These are phyloP conservation scores for Xylaria nigripes DNA, from an alignment of 495 filamentous ascomycete species.

Conservation along the genomic window DNA sequence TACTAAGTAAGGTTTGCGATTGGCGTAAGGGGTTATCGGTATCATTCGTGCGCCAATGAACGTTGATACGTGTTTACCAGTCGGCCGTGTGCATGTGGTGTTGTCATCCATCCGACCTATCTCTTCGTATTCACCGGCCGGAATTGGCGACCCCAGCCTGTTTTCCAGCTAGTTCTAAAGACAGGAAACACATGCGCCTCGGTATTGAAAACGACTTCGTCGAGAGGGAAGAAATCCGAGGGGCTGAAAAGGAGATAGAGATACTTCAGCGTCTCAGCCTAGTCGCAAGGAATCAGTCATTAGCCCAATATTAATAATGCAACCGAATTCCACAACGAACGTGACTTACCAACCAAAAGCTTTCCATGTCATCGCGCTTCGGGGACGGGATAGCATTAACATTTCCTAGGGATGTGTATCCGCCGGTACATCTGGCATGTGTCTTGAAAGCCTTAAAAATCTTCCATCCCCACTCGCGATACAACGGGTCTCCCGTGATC, in stretches of 20 bases:
- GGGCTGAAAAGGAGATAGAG: constrained; percentile 71
- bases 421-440: constrained; percentile 42
- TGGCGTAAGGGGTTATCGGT: too few species aligned
- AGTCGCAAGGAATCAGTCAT: background rate
- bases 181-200: constrained; percentile 67
- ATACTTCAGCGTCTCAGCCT: constrained; percentile 79
- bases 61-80: too few species aligned
- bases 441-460: constrained; percentile 68
- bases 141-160: constrained; percentile 8
- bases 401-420: constrained; percentile 59
- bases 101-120: background rate
- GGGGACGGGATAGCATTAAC: constrained; percentile 47
- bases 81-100: background rate
- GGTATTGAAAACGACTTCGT: constrained; percentile 68
- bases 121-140: background rate
- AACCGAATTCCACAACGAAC: background rate
- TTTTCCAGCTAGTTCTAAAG: constrained; percentile 12
- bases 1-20: too few species aligned
- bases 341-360: constrained; percentile 60
- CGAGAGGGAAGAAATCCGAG: constrained; percentile 52
- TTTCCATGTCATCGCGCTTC: constrained; percentile 60
- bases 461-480: constrained; percentile 75
- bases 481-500: constrained; percentile 65
- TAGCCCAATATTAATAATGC: background rate
- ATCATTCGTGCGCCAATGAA: too few species aligned